A percentile compares a stretch with the other conserved stretches of the same genome.
phyloP scores from a whole-genome alignment of 2,329 filamentous ascomycete species.

The Dactylonectria estremocensis region DNA sequence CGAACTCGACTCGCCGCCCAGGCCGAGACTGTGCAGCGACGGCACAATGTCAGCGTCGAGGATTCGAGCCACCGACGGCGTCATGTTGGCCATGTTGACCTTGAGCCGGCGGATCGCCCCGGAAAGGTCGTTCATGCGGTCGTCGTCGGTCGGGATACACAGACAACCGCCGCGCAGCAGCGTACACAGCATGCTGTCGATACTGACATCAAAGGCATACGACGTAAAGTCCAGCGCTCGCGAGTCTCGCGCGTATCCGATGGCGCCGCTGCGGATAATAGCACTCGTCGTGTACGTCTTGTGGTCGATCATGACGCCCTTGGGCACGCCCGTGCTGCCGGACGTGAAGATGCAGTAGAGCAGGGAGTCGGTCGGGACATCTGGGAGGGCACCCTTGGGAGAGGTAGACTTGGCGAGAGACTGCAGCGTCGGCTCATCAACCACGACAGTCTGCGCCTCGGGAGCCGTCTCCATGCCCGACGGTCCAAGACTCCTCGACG shows the following conservation, averaged over 20 bases:
- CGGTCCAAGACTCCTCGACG: constrained; percentile 36
- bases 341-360: constrained; percentile 76
- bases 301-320: constrained; percentile 71
- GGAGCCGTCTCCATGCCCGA: constrained; percentile 40
- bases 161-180: constrained; percentile 66
- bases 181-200: constrained; percentile 69
- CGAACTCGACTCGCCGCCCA: constrained; percentile 69
- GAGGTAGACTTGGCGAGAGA: constrained; percentile 36
- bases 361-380: constrained; percentile 59
- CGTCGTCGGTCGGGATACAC: constrained; percentile 68
- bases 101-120: constrained; percentile 60
- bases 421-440: constrained; percentile 33
- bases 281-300: constrained; percentile 62
- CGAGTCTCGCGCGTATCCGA: constrained; percentile 58
- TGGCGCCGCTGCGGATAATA: constrained; percentile 46
- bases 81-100: constrained; percentile 66
- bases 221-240: constrained; percentile 64
- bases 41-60: constrained; percentile 62
- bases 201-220: constrained; percentile 69
- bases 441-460: constrained; percentile 35
- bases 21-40: constrained; percentile 62
- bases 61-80: constrained; percentile 65
- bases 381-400: constrained; percentile 47
- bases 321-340: constrained; percentile 75
- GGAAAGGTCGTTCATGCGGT: constrained; percentile 66